Conservation (phyloP, 2,329 filamentous ascomycete genomes). For the Sporothrix curviconia region DNA sequence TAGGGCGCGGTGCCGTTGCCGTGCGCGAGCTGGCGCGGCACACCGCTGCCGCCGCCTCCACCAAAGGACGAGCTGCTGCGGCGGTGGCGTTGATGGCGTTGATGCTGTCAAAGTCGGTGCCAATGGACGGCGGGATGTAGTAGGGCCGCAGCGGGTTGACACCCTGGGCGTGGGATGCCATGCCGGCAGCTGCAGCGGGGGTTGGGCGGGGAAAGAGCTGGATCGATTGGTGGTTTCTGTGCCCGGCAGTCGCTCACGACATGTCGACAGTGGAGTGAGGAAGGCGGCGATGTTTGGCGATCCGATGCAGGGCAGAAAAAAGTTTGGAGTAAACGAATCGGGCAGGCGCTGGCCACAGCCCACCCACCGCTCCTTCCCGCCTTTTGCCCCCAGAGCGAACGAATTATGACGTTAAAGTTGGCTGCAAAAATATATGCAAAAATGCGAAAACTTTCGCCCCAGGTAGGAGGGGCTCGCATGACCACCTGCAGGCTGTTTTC, state of each 20-base stretch:
- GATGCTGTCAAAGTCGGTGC: constrained; percentile 30
- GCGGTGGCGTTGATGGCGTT: not conserved
- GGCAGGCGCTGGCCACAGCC: constrained; percentile 1
- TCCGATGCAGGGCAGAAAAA: not conserved
- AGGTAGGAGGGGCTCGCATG: constrained; percentile 2
- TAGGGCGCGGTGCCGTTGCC: constrained; percentile 40
- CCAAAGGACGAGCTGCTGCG: not conserved
- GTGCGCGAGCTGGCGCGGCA: constrained; percentile 40
- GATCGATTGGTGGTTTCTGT: not conserved
- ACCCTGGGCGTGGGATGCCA: constrained; percentile 40
- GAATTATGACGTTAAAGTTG: constrained; percentile 5
- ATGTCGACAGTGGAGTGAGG: not conserved
- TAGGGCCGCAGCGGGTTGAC: constrained; percentile 63
- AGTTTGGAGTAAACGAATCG: not conserved
- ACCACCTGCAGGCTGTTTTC: too few species aligned
- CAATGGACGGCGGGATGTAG: constrained; percentile 57
- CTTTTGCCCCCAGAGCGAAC: too few species aligned
- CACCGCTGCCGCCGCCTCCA: not conserved
- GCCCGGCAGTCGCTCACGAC: not conserved
- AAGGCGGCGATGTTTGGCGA: not conserved
- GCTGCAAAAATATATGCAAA: not conserved
- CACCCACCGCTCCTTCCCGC: constrained; percentile 10
- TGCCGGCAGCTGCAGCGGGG: constrained; percentile 21
- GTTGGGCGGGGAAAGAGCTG: not conserved
- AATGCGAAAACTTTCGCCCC: not conserved